Base-by-base conservation (phyloP, 306 rosid species). In the Trifolium repens region DNA sequence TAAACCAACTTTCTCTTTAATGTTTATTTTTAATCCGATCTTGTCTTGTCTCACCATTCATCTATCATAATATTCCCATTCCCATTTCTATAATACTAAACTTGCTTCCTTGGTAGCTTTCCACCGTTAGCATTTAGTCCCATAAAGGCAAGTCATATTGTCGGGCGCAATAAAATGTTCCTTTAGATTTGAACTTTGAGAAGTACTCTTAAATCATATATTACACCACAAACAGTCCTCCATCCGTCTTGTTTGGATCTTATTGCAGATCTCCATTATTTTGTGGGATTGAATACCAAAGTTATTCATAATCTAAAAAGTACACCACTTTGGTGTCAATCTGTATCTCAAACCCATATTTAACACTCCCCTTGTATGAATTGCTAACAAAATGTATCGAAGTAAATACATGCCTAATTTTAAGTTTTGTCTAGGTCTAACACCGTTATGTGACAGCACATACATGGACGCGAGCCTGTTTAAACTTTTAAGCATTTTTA, bases 231-330 rank as follows among this genome's bases (percentile, higher is more conserved):
- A 26, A 30, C 42, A 43, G 13, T 26, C 42, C 40, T 67, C 42
- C 58, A 67, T 26, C 42, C 72, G 27, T 68, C 58, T 27, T 27
- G 42, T n/a, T 68, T 46, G 26, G 54, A 66, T 42, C 52, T 19
- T 17, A 19, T 39, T 55, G 32, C 52, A 17, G 7, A 65, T 10
- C 16, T 10, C 69, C 8, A 39, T 30, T 39, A 64, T 10, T 61
- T 61, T 64, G 47, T 39, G 15, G 24, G 69, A 39, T 37, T 39
- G 2, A 68, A 74, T 30, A 37, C 52, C 67, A 35, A 50, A 72
- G 16, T 42, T 32, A 67, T 39, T 57, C 26, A 24, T 46, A 55
- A 44, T 32, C 66, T 15, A 37, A 15, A 65, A 65, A 65, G 79
- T 11, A 42, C 37, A 22, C 71, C n/a, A 66, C 34, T 66, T 19